These are phyloP conservation scores for Lophiostoma macrostomum DNA, from an alignment of 495 filamentous ascomycete species.

Conservation along the genomic window DNA sequence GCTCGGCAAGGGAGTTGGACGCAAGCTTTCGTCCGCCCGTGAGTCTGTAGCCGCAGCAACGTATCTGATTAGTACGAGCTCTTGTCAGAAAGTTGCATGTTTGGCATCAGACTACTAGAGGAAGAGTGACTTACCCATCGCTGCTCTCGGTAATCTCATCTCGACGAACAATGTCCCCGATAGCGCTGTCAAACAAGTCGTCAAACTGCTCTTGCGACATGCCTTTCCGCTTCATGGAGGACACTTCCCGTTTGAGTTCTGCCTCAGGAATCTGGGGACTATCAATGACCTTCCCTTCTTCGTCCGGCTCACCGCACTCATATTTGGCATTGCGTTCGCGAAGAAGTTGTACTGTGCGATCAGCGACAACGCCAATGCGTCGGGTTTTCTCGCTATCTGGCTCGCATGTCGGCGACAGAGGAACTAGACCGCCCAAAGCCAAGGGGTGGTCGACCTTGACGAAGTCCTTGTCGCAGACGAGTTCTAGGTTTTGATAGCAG, in stretches of 20 bases:
- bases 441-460: slow-evolving; percentile 81
- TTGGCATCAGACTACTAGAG: background rate
- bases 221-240: slow-evolving; percentile 66
- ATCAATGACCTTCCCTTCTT: slow-evolving; percentile 54
- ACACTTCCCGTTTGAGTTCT: slow-evolving; percentile 73
- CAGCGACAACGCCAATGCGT: slow-evolving; percentile 78
- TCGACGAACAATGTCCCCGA: slow-evolving; percentile 76
- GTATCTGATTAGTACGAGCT: slow-evolving; percentile 37
- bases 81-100: slow-evolving; percentile 23
- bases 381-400: slow-evolving; percentile 90
- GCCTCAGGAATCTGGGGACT: slow-evolving; percentile 67
- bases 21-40: slow-evolving; percentile 55
- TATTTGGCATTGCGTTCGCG: slow-evolving; percentile 81
- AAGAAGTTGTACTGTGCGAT: slow-evolving; percentile 83
- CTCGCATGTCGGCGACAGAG: slow-evolving; percentile 89
- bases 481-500: slow-evolving; percentile 74
- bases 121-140: slow-evolving; percentile 67
- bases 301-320: slow-evolving; percentile 79
- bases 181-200: slow-evolving; percentile 80
- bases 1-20: slow-evolving; percentile 76
- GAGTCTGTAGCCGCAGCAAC: slow-evolving; percentile 62
- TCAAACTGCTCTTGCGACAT: slow-evolving; percentile 88
- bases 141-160: slow-evolving; percentile 74
- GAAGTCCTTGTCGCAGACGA: slow-evolving; percentile 81
- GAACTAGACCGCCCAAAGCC: slow-evolving; percentile 73